Evolutionary conservation across 257 asterid genomes (phyloP).

Genomic region (Petrea volubilis): DNA sequence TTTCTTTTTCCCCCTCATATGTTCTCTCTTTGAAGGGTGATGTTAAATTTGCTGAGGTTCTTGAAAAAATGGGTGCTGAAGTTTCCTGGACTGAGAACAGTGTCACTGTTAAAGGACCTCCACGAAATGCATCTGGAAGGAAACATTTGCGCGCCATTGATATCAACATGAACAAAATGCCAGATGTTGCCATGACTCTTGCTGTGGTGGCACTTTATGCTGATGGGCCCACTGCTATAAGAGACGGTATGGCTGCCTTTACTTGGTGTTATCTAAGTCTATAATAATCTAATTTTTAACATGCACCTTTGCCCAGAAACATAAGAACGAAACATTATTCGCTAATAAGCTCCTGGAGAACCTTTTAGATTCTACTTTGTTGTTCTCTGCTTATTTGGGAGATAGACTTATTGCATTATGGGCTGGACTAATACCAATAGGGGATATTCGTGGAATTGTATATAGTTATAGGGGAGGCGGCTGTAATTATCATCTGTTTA

Average conservation of each 20-base stretch:
- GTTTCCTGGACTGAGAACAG: conserved; percentile 96
- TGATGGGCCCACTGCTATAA: conserved; percentile 88
- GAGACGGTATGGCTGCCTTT: conserved; percentile 68
- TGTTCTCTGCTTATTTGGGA: no score
- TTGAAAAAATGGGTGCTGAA: conserved; percentile 91
- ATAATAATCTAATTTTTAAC: no score
- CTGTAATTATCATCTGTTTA: no score
- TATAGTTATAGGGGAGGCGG: no score
- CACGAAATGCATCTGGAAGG: conserved; percentile 55
- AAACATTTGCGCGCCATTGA: conserved; percentile 79
- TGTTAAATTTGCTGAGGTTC: conserved; percentile 96
- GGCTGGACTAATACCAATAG: no score
- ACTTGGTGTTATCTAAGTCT: background rate
- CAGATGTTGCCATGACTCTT: conserved; percentile 99
- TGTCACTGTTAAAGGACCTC: conserved; percentile 94
- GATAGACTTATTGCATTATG: no score
- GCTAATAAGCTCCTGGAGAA: no score
- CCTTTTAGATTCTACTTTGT: no score
- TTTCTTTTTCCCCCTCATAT: no score
- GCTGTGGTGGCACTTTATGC: conserved; percentile 96
- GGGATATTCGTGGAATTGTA: no score
- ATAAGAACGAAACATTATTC: no score
- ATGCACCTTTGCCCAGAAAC: background rate
- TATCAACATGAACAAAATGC: conserved; percentile 97
- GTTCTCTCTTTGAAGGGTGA: conserved; percentile 69